These are phyloP conservation scores for Fusarium annulatum DNA, from an alignment of 2,329 filamentous ascomycete species.

Conservation along the genomic window DNA sequence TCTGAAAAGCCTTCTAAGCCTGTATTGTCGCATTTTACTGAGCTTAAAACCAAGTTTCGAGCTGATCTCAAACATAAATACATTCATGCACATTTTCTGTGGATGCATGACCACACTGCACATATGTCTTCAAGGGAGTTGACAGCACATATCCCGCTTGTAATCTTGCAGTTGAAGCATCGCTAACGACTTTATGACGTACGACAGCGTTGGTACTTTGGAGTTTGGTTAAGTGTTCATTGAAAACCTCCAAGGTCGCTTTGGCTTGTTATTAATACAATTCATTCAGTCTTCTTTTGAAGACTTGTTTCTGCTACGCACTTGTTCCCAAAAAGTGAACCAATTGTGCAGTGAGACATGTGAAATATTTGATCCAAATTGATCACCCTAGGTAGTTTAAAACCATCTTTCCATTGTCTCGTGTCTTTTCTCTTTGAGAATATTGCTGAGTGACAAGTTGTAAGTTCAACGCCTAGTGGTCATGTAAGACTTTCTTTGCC, in stretches of 20 bases:
- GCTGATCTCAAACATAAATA: fast-evolving
- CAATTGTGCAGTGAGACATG: background rate
- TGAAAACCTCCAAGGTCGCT: background rate
- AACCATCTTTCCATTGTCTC: background rate
- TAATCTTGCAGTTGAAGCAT: too few relatives aligned
- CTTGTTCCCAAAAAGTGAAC: too few relatives aligned
- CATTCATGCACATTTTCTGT: background rate
- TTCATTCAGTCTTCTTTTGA: background rate
- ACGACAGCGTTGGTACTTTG: background rate
- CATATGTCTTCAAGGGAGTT: fast-evolving
- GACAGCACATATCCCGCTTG: background rate
- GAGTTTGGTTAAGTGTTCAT: fast-evolving
- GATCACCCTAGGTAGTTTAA: fast-evolving
- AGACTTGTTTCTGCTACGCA: background rate
- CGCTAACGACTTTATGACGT: fast-evolving
- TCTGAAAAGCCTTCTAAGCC: too few relatives aligned
- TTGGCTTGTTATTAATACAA: background rate
- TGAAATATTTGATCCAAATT: too few relatives aligned
- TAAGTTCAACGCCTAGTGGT: background rate
- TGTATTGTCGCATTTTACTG: background rate
- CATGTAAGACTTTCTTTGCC: background rate
- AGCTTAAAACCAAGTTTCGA: fast-evolving
- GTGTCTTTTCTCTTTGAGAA: background rate
- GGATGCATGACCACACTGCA: background rate
- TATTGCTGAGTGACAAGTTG: background rate